phyloP scores from a whole-genome alignment of 2,329 filamentous ascomycete genomes.

The Tothia fuscella region DNA sequence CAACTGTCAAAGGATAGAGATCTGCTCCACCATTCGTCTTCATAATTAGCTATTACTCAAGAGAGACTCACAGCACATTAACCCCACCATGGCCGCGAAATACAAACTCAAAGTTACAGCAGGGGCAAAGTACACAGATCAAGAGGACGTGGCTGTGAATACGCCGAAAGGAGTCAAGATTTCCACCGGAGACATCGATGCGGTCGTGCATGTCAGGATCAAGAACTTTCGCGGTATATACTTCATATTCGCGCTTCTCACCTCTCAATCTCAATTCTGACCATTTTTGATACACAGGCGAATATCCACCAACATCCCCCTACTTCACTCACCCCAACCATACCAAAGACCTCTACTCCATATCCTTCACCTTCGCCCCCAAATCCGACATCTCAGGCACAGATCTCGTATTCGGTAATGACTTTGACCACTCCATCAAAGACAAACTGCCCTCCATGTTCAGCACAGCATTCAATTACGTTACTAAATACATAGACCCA shows the following conservation, averaged over 20 bases:
- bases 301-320: constrained; percentile 47
- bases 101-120: constrained; percentile 76
- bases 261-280: too few species aligned
- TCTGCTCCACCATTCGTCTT: too few species aligned
- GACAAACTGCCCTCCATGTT: constrained; percentile 80
- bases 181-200: constrained; percentile 49
- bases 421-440: constrained; percentile 84
- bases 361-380: constrained; percentile 68
- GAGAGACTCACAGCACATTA: too few species aligned
- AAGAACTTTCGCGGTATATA: constrained; percentile 42
- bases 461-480: constrained; percentile 68
- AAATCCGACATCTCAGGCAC: constrained; percentile 52
- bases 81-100: too few species aligned
- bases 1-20: too few species aligned
- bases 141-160: constrained; percentile 70
- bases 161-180: constrained; percentile 49
- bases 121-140: constrained; percentile 60
- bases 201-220: constrained; percentile 64
- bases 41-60: too few species aligned
- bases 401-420: constrained; percentile 84
- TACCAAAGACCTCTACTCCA: constrained; percentile 68
- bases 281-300: too few species aligned
- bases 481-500: constrained; percentile 85
- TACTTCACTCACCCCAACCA: constrained; percentile 8
- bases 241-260: neutral